phyloP scores from a whole-genome alignment of 2,329 filamentous ascomycete genomes.

The Laburnicola sp. region DNA sequence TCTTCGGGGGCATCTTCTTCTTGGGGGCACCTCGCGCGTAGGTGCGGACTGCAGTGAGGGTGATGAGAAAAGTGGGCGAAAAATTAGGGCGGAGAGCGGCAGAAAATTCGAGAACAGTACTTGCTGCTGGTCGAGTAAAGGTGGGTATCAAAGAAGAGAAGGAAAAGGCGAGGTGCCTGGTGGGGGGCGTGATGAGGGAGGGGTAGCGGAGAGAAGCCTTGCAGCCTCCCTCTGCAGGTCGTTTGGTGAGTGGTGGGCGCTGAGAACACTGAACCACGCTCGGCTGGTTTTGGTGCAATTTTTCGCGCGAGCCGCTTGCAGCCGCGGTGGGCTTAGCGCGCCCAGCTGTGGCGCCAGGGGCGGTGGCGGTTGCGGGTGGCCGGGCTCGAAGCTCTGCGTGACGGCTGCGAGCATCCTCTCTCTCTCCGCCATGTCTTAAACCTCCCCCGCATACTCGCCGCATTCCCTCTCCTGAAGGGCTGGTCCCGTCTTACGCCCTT shows the following conservation, averaged over 20 bases:
- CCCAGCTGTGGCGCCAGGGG: too few species aligned
- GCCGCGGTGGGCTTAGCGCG: too few species aligned
- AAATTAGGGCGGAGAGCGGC: constrained; percentile 46
- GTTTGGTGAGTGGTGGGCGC: too few species aligned
- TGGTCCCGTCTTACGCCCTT: constrained; percentile 11
- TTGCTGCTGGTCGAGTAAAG: constrained; percentile 55
- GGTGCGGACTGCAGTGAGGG: constrained; percentile 51
- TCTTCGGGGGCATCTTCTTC: constrained; percentile 95
- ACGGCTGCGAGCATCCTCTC: too few species aligned
- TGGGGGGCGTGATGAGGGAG: constrained; percentile 39
- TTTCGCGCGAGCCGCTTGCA: too few species aligned
- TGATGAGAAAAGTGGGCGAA: constrained; percentile 45
- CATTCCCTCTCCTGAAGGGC: constrained; percentile 16
- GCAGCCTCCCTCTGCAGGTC: constrained; percentile 28
- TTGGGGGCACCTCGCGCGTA: constrained; percentile 58
- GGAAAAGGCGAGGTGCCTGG: constrained; percentile 51
- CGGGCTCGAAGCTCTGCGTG: too few species aligned
- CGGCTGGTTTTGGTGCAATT: too few species aligned
- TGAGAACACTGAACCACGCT: too few species aligned
- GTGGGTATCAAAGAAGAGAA: constrained; percentile 56
- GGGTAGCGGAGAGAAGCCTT: constrained; percentile 38
- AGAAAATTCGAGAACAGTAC: constrained; percentile 49
- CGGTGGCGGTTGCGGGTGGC: too few species aligned
- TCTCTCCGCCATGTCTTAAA: constrained; percentile 10
- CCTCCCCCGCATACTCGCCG: constrained; percentile 2